Evolutionary conservation across 164 flowering plant genomes (phyloP), one percentile per base, ranked within the genome.

Genomic region (Chloranthus sessilifolius): DNA sequence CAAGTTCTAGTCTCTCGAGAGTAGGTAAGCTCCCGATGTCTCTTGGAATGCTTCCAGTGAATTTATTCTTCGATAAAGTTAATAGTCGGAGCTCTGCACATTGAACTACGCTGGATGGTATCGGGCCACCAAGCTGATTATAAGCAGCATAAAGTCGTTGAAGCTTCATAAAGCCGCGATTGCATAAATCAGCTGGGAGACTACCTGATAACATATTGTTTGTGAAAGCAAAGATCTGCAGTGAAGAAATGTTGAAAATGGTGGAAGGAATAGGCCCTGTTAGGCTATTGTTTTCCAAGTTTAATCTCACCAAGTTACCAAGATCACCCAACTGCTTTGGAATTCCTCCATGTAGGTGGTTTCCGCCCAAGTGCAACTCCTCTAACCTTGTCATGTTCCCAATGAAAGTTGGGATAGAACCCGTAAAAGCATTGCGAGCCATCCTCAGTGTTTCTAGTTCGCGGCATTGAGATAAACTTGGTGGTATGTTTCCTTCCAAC

Each of bases 351-450:
- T 20, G 17, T 2, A 52, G 15, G 8, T 27, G 19, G 43, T 52
- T 52, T 12, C 11, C 25, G 2, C 17, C 21, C 31, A 37, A 25
- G 6, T 9, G 6, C n/a, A 52, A 11, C 16, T 39, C 25, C 38
- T 11, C 27, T 24, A 52, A 16, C 2, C 1, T 20, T 7, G 34
- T 38, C 12, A 27, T 12, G 27, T 52, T 52, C 15, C 55, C 43
- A n/a, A 38, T 5, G 0, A 36, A 37, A 4, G 15, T 22, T 1
- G 45, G 55, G 9, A 52, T 37, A 1, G 22, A 19, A 6, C 55
- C 55, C 1, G 30, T 16, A 25, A 52, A 39, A 9, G 23, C 24
- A 39, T 52, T 52, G n/a, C n/a, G n/a, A n/a, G n/a, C n/a, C n/a
- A n/a, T n/a, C n/a, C n/a, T n/a, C n/a, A n/a, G n/a, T n/a, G n/a